Base-by-base conservation (phyloP, 768 basidiomycete species). In the Psilocybe cubensis region DNA sequence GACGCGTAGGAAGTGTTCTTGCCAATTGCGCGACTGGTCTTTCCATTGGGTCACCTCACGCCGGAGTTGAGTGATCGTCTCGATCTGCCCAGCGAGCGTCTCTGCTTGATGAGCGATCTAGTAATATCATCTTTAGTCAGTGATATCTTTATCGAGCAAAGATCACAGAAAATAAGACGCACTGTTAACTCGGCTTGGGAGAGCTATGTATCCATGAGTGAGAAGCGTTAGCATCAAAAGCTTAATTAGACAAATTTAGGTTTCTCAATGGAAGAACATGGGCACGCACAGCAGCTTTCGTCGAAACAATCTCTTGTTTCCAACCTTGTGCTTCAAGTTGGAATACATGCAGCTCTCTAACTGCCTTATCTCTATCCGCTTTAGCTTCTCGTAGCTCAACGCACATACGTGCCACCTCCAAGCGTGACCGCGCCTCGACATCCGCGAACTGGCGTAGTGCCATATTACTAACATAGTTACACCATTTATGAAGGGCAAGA, bases 1-100 rank as follows among this genome's bases (percentile, higher is more conserved):
- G 43, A 89, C 87, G 14, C 88, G 83, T 33, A 86, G 74, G 68
- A 89, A 91, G 63, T 90, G 88, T 20, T 89, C 89, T 68, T 91
- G 91, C 90, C 90, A 92, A 63, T 87, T 87, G 52, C 78, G 76
- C 0, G 88, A 82, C 63, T 91, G 90, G 48, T 86, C 83, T 69
- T 89, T 90, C 88, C 88, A 90, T 52, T 91, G 88, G 0, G 71
- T 74, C 0, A 83, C 76, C 67, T 92, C 89, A 47, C 86, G 79
- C 23, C 83, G 82, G 27, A 91, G 76, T 52, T 84, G 85, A 1
- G 77, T 67, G 51, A 89, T 84, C 5, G 83, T 83, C 47, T 88
- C 84, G 12, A 61, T 24, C 24, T 71, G 69, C 44, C 53, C 46
- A 9, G 63, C 59, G 8, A 70, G 46, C 3, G 83, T 83, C 54